Evolutionary conservation across 1,284 basidiomycete species (phyloP).

Genomic region (Austroboletus niveus): DNA sequence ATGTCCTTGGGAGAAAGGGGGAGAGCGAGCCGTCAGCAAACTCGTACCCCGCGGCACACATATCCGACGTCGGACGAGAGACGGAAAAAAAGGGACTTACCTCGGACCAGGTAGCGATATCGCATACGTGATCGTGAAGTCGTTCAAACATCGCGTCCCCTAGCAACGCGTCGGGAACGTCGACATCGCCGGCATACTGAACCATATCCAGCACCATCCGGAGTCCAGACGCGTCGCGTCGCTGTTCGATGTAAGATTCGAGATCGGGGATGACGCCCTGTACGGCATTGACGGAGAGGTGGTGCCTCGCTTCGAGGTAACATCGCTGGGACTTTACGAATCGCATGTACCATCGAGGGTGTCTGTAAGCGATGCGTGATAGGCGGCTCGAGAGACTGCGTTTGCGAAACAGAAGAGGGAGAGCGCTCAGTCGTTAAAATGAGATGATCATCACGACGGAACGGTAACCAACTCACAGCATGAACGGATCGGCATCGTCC

Average conservation of each 20-base stretch:
- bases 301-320: constrained; percentile 24
- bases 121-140: constrained; percentile 26
- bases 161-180: constrained; percentile 35
- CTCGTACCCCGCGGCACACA: background rate
- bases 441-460: constrained; percentile 6
- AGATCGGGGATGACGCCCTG: constrained; percentile 37
- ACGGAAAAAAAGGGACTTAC: constrained; percentile 9
- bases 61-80: background rate
- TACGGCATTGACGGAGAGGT: constrained; percentile 2
- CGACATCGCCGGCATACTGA: constrained; percentile 50
- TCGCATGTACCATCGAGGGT: constrained; percentile 27
- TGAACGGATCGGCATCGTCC: constrained; percentile 12
- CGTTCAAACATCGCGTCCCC: constrained; percentile 21
- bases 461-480: constrained; percentile 20
- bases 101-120: constrained; percentile 32
- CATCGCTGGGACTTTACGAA: constrained; percentile 37
- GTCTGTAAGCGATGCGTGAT: constrained; percentile 23
- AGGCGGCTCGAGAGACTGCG: constrained; percentile 28
- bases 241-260: constrained; percentile 45
- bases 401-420: background rate
- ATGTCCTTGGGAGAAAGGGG: constrained; percentile 20
- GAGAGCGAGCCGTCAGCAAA: background rate
- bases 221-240: constrained; percentile 48
- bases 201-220: constrained; percentile 52
- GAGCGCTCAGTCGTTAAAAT: background rate